Percentiles rank a stretch among this genome's conserved stretches.
Evolutionary conservation across 1,139 yeast species (phyloP).

Genomic region (Geotrichum histeridarum): DNA sequence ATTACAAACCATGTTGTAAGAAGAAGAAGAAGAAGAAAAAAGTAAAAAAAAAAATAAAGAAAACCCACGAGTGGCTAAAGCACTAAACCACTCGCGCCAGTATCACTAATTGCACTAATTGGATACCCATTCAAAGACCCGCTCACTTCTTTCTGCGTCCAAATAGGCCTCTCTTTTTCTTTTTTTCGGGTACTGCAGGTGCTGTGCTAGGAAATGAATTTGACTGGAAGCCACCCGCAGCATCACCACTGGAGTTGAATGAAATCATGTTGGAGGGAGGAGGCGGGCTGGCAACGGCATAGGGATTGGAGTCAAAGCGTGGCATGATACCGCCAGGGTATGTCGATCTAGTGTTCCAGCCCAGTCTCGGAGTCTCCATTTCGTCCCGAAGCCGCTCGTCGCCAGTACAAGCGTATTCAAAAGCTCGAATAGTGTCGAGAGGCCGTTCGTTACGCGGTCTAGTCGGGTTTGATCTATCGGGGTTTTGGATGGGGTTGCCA

Average conservation of each 20-base stretch:
- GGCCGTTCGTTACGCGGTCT: conserved; percentile 92
- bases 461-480: conserved; percentile 89
- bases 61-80: too few relatives aligned
- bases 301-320: conserved; percentile 38
- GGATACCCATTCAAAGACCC: background rate
- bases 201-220: conserved; percentile 38
- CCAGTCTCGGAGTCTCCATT: conserved; percentile 68
- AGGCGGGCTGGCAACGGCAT: conserved; percentile 31
- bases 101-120: background rate
- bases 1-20: too few relatives aligned
- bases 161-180: conserved; percentile 70
- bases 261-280: conserved; percentile 34
- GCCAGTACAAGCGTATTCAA: conserved; percentile 90
- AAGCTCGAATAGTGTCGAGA: conserved; percentile 84
- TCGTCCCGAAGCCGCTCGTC: conserved; percentile 72
- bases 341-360: conserved; percentile 68
- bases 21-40: too few relatives aligned
- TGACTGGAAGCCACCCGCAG: conserved; percentile 52
- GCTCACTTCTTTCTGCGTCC: conserved; percentile 57
- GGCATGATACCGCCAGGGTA: conserved; percentile 40
- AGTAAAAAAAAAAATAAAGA: too few relatives aligned
- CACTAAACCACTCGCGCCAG: background rate
- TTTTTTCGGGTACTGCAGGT: conserved; percentile 39
- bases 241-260: conserved; percentile 32
- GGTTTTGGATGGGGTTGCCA: conserved; percentile 67